A percentile compares a stretch with the other conserved stretches of the same genome.
Conservation (phyloP, 148 eudicot species). For the Heliamphora exappendiculata region DNA sequence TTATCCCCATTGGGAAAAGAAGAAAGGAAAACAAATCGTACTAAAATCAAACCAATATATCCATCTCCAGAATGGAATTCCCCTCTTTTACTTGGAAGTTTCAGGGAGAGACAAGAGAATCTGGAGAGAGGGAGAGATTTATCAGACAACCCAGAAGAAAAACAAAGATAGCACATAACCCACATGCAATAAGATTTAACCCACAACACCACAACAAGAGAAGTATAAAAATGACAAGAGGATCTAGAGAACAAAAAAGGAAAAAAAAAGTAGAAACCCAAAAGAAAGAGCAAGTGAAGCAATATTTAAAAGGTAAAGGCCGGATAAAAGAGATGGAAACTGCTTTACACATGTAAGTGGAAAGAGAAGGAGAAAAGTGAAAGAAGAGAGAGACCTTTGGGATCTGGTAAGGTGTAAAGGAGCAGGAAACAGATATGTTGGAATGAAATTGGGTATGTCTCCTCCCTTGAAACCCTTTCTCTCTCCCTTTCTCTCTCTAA, state of each 20-base stretch:
- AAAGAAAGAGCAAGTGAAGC: not conserved
- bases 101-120: not conserved
- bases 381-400: conserved; percentile 27
- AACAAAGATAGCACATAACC: not conserved
- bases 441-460: conserved; percentile 56
- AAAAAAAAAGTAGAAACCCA: not conserved
- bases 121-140: not conserved
- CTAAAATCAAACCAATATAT: not conserved
- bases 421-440: conserved; percentile 50
- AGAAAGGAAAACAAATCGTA: not conserved
- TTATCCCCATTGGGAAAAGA: not conserved
- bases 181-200: conserved; percentile 28
- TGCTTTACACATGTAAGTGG: not conserved
- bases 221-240: not conserved
- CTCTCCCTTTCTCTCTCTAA: conserved; percentile 18
- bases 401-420: conserved; percentile 38
- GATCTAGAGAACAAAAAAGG: not conserved
- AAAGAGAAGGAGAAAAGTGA: not conserved
- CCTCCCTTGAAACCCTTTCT: conserved; percentile 30
- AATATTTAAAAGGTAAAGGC: not conserved
- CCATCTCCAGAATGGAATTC: not conserved
- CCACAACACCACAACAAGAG: not conserved
- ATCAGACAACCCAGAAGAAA: not conserved
- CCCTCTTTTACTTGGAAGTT: not conserved
- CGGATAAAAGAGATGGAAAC: not conserved